Evolutionary conservation across 495 filamentous ascomycete species (phyloP), one percentile per base, ranked within the genome.

Genomic region (Daldinia grandis): DNA sequence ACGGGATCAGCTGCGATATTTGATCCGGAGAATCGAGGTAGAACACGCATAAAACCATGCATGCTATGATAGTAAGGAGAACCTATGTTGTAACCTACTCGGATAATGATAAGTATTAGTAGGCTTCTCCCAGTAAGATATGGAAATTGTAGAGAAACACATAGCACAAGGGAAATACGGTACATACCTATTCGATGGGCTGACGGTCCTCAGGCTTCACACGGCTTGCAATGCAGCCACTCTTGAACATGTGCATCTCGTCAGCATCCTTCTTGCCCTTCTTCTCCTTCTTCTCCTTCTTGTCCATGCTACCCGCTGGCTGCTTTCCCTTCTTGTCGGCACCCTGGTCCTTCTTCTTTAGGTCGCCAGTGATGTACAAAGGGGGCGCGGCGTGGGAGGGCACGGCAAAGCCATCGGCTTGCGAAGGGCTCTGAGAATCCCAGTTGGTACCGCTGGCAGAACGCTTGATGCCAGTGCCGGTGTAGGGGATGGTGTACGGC

Each of bases 401-500:
- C 5, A 2, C 35, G 19, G 42, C 42, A 24, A 47, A 47, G 42
- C 42, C 4, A 12, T 47, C 42, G 24, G 8, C 42, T 4, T 47
- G 30, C 15, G 24, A 12, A 17, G 31, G 10, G n/a, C 49, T 33
- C 33, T 38, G 42, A 8, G 57, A 7, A 12, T 40, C 15, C 58
- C 65, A 68, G 7, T 56, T 38, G 54, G n/a, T 24, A 24, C 37
- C 25, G 8, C 49, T 53, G 44, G 4, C 9, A 4, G 35, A 47
- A 21, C 62, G 62, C 28, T 31, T 12, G 14, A 64, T 58, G 5
- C 71, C 71, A 21, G 56, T 30, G 10, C 74, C 68, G 12, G 67
- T 76, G 68, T 76, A 74, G 12, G 74, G 74, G 6, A 66, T 64
- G 14, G 71, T 74, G 55, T 74, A 69, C 4, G 74, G 74, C n/a